phyloP scores from a whole-genome alignment of 257 asterid genomes.

The Scutellaria barbata region DNA sequence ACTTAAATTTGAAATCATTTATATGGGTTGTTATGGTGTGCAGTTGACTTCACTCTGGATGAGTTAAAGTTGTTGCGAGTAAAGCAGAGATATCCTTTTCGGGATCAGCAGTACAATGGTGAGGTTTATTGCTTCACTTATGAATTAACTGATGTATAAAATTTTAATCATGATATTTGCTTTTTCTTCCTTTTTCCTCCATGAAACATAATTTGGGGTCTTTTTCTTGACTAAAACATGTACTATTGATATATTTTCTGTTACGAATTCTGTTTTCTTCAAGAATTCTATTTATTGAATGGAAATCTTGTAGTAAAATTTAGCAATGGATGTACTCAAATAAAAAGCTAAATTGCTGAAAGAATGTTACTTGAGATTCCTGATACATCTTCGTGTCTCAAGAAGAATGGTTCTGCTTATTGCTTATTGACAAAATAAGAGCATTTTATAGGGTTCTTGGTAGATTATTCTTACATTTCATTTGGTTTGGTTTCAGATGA shows the following conservation, averaged over 20 bases:
- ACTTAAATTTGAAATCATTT: slow-evolving; percentile 8
- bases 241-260: background rate
- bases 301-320: background rate
- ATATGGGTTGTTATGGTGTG: slow-evolving; percentile 27
- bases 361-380: background rate
- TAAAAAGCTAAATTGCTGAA: background rate
- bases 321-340: background rate
- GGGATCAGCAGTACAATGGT: slow-evolving; percentile 92
- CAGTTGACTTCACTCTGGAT: slow-evolving; percentile 88
- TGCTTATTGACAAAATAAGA: no score
- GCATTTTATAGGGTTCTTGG: no score
- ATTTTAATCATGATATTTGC: background rate
- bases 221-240: background rate
- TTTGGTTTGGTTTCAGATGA: no score
- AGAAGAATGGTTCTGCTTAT: no score
- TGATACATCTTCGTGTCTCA: background rate
- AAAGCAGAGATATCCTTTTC: slow-evolving; percentile 79
- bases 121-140: slow-evolving; percentile 30
- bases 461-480: no score
- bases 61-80: slow-evolving; percentile 76
- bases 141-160: background rate
- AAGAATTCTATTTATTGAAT: slow-evolving; percentile 13
- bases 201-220: background rate
- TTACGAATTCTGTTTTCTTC: background rate
- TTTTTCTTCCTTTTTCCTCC: background rate